A percentile compares a stretch with the other conserved stretches of the same genome.
phyloP scores from a whole-genome alignment of 78 protist species.

The Tieghemostelium lacteum region DNA sequence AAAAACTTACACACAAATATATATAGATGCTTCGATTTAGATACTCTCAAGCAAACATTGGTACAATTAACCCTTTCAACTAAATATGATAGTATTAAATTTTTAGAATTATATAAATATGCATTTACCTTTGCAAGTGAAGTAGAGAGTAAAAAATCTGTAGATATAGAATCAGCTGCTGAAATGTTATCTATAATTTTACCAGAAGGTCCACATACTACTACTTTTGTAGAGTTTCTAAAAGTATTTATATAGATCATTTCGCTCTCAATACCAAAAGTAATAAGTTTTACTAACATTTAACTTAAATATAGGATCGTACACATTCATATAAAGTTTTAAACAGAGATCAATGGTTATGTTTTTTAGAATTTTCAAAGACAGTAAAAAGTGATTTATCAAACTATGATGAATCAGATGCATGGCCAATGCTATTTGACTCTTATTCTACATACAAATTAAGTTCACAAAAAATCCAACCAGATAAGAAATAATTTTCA shows the following conservation, averaged over 20 bases:
- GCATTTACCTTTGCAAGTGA: constrained; percentile 63
- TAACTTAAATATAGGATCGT: no score
- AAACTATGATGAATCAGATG: constrained; percentile 53
- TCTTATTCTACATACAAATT: no score
- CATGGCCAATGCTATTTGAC: constrained; percentile 7
- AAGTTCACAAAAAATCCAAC: no score
- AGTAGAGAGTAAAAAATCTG: constrained; percentile 39
- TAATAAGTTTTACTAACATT: no score
- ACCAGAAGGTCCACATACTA: constrained; percentile 64
- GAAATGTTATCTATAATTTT: constrained; percentile 43
- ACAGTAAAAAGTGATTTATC: constrained; percentile 67
- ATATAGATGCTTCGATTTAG: constrained; percentile 30
- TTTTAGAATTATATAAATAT: constrained; percentile 57
- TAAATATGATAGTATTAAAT: constrained; percentile 22
- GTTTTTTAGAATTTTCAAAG: constrained; percentile 76
- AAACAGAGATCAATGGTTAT: constrained; percentile 65
- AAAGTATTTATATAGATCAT: constrained; percentile 3
- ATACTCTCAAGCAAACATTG: constrained; percentile 1
- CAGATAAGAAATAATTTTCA: no score
- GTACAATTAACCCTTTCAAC: neutral
- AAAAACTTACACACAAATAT: neutral
- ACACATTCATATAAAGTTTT: constrained; percentile 33
- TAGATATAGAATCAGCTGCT: constrained; percentile 39
- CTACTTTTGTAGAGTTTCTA: constrained; percentile 22
- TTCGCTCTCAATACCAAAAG: no score